Base-by-base conservation (phyloP, 2,329 filamentous ascomycete species). In the Exophiala sp. region DNA sequence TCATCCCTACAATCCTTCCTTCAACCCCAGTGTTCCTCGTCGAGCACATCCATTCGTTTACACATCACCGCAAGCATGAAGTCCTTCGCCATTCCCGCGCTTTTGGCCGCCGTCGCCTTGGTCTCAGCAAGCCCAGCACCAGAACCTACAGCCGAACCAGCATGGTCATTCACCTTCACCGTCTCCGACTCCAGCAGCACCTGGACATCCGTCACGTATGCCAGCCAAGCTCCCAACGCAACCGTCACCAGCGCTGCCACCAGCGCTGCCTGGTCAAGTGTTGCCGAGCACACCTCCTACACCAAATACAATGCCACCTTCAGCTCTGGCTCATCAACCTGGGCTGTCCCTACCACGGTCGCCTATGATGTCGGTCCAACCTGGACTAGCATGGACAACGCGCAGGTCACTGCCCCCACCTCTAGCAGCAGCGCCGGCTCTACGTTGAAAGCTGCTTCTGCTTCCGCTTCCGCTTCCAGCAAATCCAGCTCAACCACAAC, bases 151-250 rank as follows among this genome's bases (percentile, higher is more conserved):
- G 57, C 57, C 34, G 41, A 38, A n/a, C 40, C 55, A 29, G 16
- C 8, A 8, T 59, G 57, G 57, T 48, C 24, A 9, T 59, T 51
- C 41, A 59, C 57, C n/a, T 59, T 47, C 47, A 57, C 53, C 34
- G 57, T 54, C 44, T 43, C 53, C 47, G 47, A 54, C 36, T 47
- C 35, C 21, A 29, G 50, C 36, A 58, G 56, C 49, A 58, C 56
- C 44, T 58, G 50, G 50, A 54, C 53, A 5, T 56, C 53, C 1
- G 36, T 8, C 29, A 56, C 53, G 8, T 36, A 46, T 14, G 53
- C 53, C 6, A 32, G 48, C 5, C 32, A 11, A 5, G 46, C 29
- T n/a, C 39, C 53, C 24, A 54, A 50, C 44, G 52, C 56, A 6
- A 59, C 55, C 41, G 21, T 29, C 12, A 36, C 57, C n/a, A 14